Conservation (phyloP, 2,329 filamentous ascomycete species). For the Diaporthe destruens region DNA sequence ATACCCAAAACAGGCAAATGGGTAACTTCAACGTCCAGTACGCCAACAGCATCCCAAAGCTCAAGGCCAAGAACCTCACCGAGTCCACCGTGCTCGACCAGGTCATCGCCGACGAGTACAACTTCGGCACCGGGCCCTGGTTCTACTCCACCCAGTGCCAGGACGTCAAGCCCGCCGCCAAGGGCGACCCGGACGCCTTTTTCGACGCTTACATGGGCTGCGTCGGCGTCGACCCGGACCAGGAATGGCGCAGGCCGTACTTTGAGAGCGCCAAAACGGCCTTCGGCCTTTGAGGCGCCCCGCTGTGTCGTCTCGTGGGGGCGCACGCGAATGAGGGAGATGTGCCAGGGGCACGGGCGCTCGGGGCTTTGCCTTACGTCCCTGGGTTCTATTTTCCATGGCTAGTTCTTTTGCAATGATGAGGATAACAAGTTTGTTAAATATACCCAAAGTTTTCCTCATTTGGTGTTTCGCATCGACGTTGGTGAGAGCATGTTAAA, state of each 20-base stretch:
- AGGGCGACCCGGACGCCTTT: constrained; percentile 55
- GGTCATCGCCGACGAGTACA: constrained; percentile 62
- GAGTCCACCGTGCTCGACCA: constrained; percentile 57
- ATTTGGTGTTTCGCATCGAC: not conserved
- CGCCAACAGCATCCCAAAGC: constrained; percentile 57
- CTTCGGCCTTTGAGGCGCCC: constrained; percentile 52
- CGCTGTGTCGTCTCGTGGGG: no score
- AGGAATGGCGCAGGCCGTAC: constrained; percentile 52
- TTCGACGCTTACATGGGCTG: constrained; percentile 63
- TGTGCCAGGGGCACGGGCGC: not conserved
- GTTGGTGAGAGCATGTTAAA: not conserved
- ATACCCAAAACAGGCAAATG: constrained; percentile 46
- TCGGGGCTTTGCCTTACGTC: not conserved
- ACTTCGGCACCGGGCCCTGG: constrained; percentile 67
- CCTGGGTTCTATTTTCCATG: not conserved
- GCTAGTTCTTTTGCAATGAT: not conserved
- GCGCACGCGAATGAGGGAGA: not conserved
- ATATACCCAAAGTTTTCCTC: constrained; percentile 9
- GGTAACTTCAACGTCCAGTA: constrained; percentile 60
- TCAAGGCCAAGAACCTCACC: constrained; percentile 50
- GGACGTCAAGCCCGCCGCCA: constrained; percentile 51
- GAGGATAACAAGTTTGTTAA: not conserved
- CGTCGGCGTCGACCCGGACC: constrained; percentile 52
- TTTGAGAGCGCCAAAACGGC: constrained; percentile 62
- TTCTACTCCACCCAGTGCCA: constrained; percentile 61